Conservation (phyloP, 2,329 filamentous ascomycete species). For the Neonectria ditissima region DNA sequence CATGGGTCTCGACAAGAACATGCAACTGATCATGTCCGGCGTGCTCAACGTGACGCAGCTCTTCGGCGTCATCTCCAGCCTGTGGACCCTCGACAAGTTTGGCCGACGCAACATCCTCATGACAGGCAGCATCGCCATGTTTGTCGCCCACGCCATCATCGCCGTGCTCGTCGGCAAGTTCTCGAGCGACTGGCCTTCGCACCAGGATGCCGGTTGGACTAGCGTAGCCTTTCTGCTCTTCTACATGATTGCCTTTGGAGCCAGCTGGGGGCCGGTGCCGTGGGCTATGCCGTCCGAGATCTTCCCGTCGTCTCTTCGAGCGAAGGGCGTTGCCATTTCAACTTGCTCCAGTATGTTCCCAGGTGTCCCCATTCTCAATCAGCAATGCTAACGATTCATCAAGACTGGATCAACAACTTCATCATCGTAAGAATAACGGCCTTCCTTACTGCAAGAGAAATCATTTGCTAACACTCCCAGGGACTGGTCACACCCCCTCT, state of each 20-base stretch:
- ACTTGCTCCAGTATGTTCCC: constrained; percentile 60
- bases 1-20: constrained; percentile 59
- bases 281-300: constrained; percentile 67
- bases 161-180: constrained; percentile 44
- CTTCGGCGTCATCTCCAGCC: constrained; percentile 54
- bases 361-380: rapidly evolving
- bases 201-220: constrained; percentile 45
- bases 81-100: constrained; percentile 56
- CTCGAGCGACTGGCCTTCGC: constrained; percentile 38
- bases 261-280: constrained; percentile 66
- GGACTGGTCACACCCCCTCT: constrained; percentile 65
- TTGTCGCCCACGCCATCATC: constrained; percentile 43
- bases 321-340: constrained; percentile 72
- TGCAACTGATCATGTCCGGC: constrained; percentile 49
- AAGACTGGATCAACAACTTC: constrained; percentile 72
- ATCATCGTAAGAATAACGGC: constrained; percentile 55
- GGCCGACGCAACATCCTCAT: constrained; percentile 45
- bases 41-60: constrained; percentile 48
- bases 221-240: constrained; percentile 54
- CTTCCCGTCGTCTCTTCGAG: constrained; percentile 70
- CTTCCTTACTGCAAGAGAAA: background rate
- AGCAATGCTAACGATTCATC: background rate
- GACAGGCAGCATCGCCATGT: constrained; percentile 43
- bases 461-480: constrained; percentile 25
- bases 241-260: constrained; percentile 71